Percentiles rank a stretch among this genome's conserved stretches.
These are phyloP conservation scores for Tetrahymena elliotti DNA, from an alignment of 73 alveolate genomes.

Conservation along the genomic window DNA sequence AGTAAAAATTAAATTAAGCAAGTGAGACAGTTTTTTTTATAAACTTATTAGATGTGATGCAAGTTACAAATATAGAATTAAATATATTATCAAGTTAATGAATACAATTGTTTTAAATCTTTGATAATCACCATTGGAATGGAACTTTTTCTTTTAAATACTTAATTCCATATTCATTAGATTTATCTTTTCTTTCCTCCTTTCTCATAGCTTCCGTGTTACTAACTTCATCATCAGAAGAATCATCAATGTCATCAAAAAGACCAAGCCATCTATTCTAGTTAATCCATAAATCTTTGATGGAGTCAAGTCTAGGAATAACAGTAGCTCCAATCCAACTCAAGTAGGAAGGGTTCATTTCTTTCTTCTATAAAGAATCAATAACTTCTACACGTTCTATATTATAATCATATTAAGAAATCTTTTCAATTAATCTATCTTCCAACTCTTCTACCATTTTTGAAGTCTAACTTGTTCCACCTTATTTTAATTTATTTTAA, in stretches of 20 bases:
- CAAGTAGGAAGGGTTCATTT: conserved; percentile 18
- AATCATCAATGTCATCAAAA: conserved; percentile 33
- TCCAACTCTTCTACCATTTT: conserved; percentile 38
- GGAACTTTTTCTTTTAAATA: conserved; percentile 39
- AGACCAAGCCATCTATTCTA: conserved; percentile 36
- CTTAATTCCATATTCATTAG: conserved; percentile 32
- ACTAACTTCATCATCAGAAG: conserved; percentile 31
- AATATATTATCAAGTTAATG: too few relatives aligned
- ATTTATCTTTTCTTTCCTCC: conserved; percentile 32
- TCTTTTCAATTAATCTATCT: conserved; percentile 14
- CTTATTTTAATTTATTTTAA: background rate
- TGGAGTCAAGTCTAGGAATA: conserved; percentile 24
- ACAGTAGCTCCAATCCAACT: conserved; percentile 46
- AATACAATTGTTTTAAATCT: too few relatives aligned
- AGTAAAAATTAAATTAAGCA: too few relatives aligned
- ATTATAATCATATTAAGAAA: conserved; percentile 13
- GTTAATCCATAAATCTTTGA: conserved; percentile 25
- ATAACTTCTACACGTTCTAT: conserved; percentile 42
- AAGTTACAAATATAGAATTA: too few relatives aligned
- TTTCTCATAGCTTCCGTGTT: conserved; percentile 7
- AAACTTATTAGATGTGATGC: too few relatives aligned
- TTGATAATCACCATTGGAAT: conserved; percentile 14
- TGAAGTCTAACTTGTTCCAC: conserved; percentile 11
- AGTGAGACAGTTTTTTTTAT: too few relatives aligned
- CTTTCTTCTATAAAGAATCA: conserved; percentile 7